These are phyloP conservation scores for Trichoderma asperellum DNA, from an alignment of 2,329 filamentous ascomycete genomes.

Conservation along the genomic window DNA sequence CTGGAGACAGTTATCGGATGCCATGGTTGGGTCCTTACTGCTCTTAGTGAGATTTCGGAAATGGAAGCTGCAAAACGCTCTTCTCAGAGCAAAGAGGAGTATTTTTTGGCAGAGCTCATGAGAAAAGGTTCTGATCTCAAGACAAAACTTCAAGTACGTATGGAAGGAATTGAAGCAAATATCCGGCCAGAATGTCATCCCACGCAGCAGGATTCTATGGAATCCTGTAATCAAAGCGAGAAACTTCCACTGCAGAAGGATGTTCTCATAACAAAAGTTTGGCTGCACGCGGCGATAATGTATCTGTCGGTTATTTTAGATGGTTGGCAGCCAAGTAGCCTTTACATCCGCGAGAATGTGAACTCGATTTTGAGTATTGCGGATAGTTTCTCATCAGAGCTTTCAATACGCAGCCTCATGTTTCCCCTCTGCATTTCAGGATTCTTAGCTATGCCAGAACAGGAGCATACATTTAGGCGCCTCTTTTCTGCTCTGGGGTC, in stretches of 20 bases:
- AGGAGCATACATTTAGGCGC: not conserved
- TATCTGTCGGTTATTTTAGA: slow-evolving; percentile 1
- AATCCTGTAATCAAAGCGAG: not conserved
- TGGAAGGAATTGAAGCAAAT: not conserved
- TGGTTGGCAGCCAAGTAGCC: not conserved
- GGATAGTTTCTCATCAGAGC: not conserved
- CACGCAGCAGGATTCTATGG: not conserved
- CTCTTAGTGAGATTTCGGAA: not conserved
- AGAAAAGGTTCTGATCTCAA: not conserved
- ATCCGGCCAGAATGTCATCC: not conserved
- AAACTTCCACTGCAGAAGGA: not conserved
- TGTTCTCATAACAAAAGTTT: not conserved
- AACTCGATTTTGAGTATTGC: not conserved
- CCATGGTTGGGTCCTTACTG: slow-evolving; percentile 6
- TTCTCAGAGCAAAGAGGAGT: not conserved
- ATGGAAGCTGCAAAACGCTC: not conserved
- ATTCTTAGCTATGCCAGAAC: slow-evolving; percentile 3
- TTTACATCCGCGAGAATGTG: not conserved
- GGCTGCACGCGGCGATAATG: not conserved
- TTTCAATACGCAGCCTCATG: slow-evolving; percentile 13
- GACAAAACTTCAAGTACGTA: not conserved
- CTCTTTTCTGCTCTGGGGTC: not conserved
- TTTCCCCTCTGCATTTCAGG: slow-evolving; percentile 11
- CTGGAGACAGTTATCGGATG: slow-evolving; percentile 2
- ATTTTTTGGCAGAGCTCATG: not conserved